These are phyloP conservation scores for Talaromyces marneffei DNA, from an alignment of 2,329 filamentous ascomycete genomes.

Conservation along the genomic window DNA sequence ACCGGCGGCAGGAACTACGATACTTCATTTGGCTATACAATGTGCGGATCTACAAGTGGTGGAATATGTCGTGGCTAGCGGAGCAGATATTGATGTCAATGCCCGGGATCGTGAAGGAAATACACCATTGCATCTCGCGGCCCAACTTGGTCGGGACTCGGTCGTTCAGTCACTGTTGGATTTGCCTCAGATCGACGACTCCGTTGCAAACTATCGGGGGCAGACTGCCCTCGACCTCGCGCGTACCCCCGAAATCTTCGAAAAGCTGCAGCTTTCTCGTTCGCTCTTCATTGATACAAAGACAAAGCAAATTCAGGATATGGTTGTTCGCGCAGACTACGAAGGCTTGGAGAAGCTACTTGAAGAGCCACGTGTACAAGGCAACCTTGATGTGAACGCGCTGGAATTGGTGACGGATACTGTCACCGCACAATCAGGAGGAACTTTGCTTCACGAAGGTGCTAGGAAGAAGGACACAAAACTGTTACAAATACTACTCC, in stretches of 20 bases:
- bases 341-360: constrained; percentile 71
- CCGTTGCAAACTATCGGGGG: constrained; percentile 74
- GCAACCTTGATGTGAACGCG: constrained; percentile 84
- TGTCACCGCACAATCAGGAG: constrained; percentile 71
- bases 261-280: constrained; percentile 82
- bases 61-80: constrained; percentile 79
- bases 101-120: constrained; percentile 89
- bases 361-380: constrained; percentile 79
- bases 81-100: constrained; percentile 75
- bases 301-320: constrained; percentile 73
- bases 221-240: constrained; percentile 84
- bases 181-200: constrained; percentile 79
- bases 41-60: constrained; percentile 90
- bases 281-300: constrained; percentile 86
- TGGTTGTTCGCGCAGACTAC: constrained; percentile 69
- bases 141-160: constrained; percentile 69
- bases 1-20: constrained; percentile 58
- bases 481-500: constrained; percentile 80
- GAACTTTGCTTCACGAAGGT: constrained; percentile 87
- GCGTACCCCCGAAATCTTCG: constrained; percentile 89
- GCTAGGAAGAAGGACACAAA: constrained; percentile 80
- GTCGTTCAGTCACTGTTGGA: constrained; percentile 81
- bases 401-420: constrained; percentile 80
- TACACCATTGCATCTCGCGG: constrained; percentile 83
- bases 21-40: constrained; percentile 89